phyloP scores from a whole-genome alignment of 169 alveolate species.

The Plasmodium cynomolgi region DNA sequence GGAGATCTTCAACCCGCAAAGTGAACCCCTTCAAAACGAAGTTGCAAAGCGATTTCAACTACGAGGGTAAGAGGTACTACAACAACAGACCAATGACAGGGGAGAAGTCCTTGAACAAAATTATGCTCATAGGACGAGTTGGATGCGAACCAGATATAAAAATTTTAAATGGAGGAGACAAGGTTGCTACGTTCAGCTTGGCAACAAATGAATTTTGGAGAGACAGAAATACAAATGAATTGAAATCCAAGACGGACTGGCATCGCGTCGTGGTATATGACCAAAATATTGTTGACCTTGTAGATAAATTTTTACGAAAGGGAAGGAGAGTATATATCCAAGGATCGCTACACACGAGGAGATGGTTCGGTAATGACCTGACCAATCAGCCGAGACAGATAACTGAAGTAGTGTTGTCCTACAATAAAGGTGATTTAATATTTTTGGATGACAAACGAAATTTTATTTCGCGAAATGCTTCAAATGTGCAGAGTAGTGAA shows the following conservation, averaged over 20 bases:
- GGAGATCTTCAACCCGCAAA: neutral
- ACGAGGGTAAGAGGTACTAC: slow-evolving; percentile 28
- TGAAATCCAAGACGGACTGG: slow-evolving; percentile 76
- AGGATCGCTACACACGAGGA: slow-evolving; percentile 76
- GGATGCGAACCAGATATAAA: slow-evolving; percentile 80
- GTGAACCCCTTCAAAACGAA: neutral
- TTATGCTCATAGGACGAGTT: slow-evolving; percentile 69
- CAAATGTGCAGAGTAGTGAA: slow-evolving; percentile 1
- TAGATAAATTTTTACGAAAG: slow-evolving; percentile 77
- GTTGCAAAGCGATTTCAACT: slow-evolving; percentile 35
- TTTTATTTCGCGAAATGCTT: slow-evolving; percentile 20
- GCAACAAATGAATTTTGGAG: slow-evolving; percentile 79
- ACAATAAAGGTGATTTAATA: slow-evolving; percentile 67
- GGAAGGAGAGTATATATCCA: slow-evolving; percentile 74
- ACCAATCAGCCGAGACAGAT: slow-evolving; percentile 64
- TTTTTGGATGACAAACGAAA: slow-evolving; percentile 58
- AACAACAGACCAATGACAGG: slow-evolving; percentile 7
- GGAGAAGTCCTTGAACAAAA: slow-evolving; percentile 72
- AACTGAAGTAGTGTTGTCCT: slow-evolving; percentile 61
- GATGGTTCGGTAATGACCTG: slow-evolving; percentile 68
- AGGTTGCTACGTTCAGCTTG: slow-evolving; percentile 75
- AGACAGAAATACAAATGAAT: slow-evolving; percentile 70
- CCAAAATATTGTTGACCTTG: slow-evolving; percentile 64
- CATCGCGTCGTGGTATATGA: slow-evolving; percentile 76
- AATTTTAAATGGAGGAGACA: slow-evolving; percentile 74